Evolutionary conservation across 495 filamentous ascomycete genomes (phyloP), one percentile per base, ranked within the genome.

Genomic region (Neurospora sp.): DNA sequence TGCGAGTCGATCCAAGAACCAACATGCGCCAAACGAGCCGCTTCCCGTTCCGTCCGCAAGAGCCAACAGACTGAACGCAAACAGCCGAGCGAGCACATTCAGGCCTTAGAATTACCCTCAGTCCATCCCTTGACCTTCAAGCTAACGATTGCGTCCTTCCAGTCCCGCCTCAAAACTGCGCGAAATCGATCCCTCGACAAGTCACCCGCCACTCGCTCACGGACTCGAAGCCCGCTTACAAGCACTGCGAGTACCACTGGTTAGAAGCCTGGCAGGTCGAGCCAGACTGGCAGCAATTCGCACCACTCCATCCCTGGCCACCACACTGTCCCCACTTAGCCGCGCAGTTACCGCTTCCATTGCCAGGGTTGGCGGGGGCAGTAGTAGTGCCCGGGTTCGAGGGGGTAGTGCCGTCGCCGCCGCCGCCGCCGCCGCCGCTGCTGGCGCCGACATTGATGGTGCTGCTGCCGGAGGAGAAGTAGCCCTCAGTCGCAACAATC

Each of bases 401-500:
- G 10, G 72, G 71, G 31, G 70, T 72, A 22, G 31, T 70, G 70
- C 38, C 14, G 41, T 44, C 61, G 46, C 61, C 73, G 14, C 74
- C 76, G 42, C 27, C 31, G 31, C 27, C 2, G 27, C 68, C 46
- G 70, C 71, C 35, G 16, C 9, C 27, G 42, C 53, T 5, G 2
- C 42, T 37, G 40, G 48, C 73, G 46, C 77, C 74, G 70, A 88
- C 86, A 42, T 83, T 88, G 71, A 89, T 86, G 22, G 75, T 75
- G 12, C 86, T 77, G 12, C 81, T 86, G 10, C 87, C 87, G 75
- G 81, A 85, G 72, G 82, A 85, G 74, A 81, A 78, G 74, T 89
- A 89, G 3, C 88, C 87, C 79, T 90, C 87, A 6, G 86, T 89
- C 18, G 86, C 84, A 9, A 90, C 80, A 71, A 89, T 87, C 82